A percentile compares a stretch with the other conserved stretches of the same genome.
phyloP scores from a whole-genome alignment of 2,329 filamentous ascomycete species.

The Graphium sp. region DNA sequence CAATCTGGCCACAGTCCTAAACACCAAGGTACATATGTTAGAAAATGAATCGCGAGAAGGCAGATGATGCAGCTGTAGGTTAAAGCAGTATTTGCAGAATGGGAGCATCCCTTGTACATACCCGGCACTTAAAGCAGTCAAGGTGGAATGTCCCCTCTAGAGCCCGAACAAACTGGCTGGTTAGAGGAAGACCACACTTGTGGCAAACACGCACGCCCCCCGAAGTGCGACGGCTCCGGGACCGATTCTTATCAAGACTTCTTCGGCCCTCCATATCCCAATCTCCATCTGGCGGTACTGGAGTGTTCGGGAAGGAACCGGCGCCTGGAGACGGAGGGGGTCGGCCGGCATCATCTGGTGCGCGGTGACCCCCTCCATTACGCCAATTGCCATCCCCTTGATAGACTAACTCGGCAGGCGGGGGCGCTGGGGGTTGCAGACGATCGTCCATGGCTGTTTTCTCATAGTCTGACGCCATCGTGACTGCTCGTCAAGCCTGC shows the following conservation, averaged over 20 bases:
- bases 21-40: slow-evolving; percentile 4
- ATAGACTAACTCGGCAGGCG: too few species aligned
- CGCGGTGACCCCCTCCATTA: too few species aligned
- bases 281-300: slow-evolving; percentile 9
- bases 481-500: too few species aligned
- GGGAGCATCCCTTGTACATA: slow-evolving; percentile 27
- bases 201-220: slow-evolving; percentile 54
- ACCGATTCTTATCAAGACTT: slow-evolving; percentile 41
- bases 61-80: slow-evolving; percentile 5
- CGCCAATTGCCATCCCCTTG: too few species aligned
- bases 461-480: too few species aligned
- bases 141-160: slow-evolving; percentile 88
- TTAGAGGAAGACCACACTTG: slow-evolving; percentile 76
- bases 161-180: slow-evolving; percentile 90
- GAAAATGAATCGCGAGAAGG: slow-evolving; percentile 2
- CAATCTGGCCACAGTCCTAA: slow-evolving; percentile 91
- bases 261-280: slow-evolving; percentile 27
- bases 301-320: slow-evolving; percentile 12
- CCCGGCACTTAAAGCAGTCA: slow-evolving; percentile 94
- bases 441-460: too few species aligned
- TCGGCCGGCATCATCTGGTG: too few species aligned
- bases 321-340: slow-evolving; percentile 17
- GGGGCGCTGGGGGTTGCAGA: too few species aligned
- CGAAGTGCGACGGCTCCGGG: slow-evolving; percentile 38
- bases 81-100: slow-evolving; percentile 1